Conservation (phyloP, 345 rosid species). For the Gossypium anomalum region DNA sequence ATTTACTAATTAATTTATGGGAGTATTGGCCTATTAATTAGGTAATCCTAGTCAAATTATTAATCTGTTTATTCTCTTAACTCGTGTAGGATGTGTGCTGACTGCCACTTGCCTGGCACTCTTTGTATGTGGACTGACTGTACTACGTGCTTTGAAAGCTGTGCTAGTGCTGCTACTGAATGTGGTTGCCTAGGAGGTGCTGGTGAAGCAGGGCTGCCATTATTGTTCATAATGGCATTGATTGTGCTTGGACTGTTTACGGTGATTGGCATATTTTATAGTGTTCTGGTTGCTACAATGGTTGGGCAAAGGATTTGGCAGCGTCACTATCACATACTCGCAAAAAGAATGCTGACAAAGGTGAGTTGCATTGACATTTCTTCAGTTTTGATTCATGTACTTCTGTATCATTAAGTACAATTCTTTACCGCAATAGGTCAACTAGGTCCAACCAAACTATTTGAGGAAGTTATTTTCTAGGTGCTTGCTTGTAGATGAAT, state of each 20-base stretch:
- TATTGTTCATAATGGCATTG: conserved; percentile 77
- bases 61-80: conserved; percentile 2
- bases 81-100: conserved; percentile 83
- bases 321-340: conserved; percentile 96
- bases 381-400: neutral
- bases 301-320: conserved; percentile 99
- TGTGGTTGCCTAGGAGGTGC: conserved; percentile 99
- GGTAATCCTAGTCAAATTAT: neutral
- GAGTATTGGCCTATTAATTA: neutral
- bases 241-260: conserved; percentile 87
- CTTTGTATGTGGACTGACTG: conserved; percentile 99
- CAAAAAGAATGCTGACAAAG: conserved; percentile 95
- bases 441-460: neutral
- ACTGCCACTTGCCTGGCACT: conserved; percentile 98
- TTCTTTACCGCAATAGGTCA: neutral
- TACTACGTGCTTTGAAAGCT: conserved; percentile 92
- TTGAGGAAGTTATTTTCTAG: conserved; percentile 4
- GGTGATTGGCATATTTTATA: conserved; percentile 90
- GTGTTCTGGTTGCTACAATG: conserved; percentile 97
- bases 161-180: conserved; percentile 89
- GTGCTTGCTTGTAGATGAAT: neutral
- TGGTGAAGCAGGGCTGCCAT: conserved; percentile 94
- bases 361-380: conserved; percentile 37
- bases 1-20: neutral
- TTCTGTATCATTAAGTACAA: neutral